Percentiles rank a stretch among this genome's conserved stretches.
phyloP scores from a whole-genome alignment of 495 filamentous ascomycete genomes.

The Penicillium antarcticum region DNA sequence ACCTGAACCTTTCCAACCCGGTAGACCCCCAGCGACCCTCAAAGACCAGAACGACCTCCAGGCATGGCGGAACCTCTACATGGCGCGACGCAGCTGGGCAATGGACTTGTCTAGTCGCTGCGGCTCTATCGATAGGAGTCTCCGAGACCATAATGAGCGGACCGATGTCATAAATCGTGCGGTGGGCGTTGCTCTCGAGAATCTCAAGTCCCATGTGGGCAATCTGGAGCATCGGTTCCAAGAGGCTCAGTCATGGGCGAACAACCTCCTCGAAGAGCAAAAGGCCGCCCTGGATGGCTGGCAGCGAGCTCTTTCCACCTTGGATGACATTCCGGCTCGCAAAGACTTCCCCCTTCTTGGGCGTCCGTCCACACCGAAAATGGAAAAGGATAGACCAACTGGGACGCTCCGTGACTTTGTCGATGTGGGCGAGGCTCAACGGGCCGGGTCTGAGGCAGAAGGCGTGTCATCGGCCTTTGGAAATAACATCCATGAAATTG shows the following conservation, averaged over 20 bases:
- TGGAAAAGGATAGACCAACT: constrained; percentile 27
- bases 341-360: constrained; percentile 55
- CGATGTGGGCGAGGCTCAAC: constrained; percentile 61
- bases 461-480: constrained; percentile 50
- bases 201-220: constrained; percentile 74
- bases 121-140: constrained; percentile 49
- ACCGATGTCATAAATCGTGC: constrained; percentile 69
- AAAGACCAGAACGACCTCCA: constrained; percentile 67
- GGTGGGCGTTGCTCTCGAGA: constrained; percentile 73
- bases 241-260: constrained; percentile 70
- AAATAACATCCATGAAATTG: constrained; percentile 49
- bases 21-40: constrained; percentile 68
- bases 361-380: constrained; percentile 40
- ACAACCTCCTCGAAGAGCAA: constrained; percentile 69
- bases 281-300: constrained; percentile 59
- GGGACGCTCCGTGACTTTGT: constrained; percentile 70
- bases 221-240: constrained; percentile 68
- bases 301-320: constrained; percentile 61
- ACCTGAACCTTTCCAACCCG: constrained; percentile 56
- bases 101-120: constrained; percentile 62
- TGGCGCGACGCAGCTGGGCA: constrained; percentile 72
- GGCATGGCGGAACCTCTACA: constrained; percentile 81
- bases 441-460: constrained; percentile 53
- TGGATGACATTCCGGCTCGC: constrained; percentile 59
- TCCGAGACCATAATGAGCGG: constrained; percentile 56